Percentiles rank a stretch among this genome's conserved stretches.
These are phyloP conservation scores for Pseudopyrenochaeta lycopersici DNA, from an alignment of 2,329 filamentous ascomycete species.

Conservation along the genomic window DNA sequence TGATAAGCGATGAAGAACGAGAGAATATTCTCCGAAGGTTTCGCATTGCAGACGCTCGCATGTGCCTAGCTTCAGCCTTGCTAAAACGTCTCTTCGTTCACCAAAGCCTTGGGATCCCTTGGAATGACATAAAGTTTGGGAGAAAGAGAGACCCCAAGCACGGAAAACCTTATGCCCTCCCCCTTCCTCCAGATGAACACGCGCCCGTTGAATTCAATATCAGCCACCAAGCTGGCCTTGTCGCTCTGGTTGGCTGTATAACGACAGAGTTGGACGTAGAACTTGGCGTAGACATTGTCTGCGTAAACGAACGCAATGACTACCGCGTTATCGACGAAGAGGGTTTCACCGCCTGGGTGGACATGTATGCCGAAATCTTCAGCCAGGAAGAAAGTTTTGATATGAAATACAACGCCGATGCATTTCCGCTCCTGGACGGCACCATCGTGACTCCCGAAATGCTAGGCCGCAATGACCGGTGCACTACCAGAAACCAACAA, in stretches of 20 bases:
- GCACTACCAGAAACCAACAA: slow-evolving; percentile 48
- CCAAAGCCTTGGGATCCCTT: slow-evolving; percentile 66
- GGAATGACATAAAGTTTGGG: slow-evolving; percentile 66
- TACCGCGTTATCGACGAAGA: slow-evolving; percentile 67
- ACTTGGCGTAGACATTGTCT: slow-evolving; percentile 80
- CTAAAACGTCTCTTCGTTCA: slow-evolving; percentile 76
- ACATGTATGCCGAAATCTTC: slow-evolving; percentile 77
- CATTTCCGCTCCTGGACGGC: slow-evolving; percentile 57
- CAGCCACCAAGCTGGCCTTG: slow-evolving; percentile 79
- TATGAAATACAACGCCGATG: slow-evolving; percentile 65
- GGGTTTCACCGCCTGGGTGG: slow-evolving; percentile 74
- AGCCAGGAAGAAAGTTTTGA: slow-evolving; percentile 67
- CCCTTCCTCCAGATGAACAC: slow-evolving; percentile 41
- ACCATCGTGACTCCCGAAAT: slow-evolving; percentile 49
- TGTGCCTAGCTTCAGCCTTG: slow-evolving; percentile 75
- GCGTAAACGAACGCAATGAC: slow-evolving; percentile 73
- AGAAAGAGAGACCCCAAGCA: slow-evolving; percentile 62
- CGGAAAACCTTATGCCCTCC: slow-evolving; percentile 61
- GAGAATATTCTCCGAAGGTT: slow-evolving; percentile 67
- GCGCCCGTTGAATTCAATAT: slow-evolving; percentile 75
- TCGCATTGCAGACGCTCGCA: slow-evolving; percentile 76
- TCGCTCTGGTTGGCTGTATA: slow-evolving; percentile 67
- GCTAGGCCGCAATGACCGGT: slow-evolving; percentile 56
- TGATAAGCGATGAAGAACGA: slow-evolving; percentile 63
- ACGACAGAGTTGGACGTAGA: slow-evolving; percentile 50